Evolutionary conservation across 441 rosid species (phyloP), one percentile per base, ranked within the genome.

Genomic region (Euphorbia corollata): DNA sequence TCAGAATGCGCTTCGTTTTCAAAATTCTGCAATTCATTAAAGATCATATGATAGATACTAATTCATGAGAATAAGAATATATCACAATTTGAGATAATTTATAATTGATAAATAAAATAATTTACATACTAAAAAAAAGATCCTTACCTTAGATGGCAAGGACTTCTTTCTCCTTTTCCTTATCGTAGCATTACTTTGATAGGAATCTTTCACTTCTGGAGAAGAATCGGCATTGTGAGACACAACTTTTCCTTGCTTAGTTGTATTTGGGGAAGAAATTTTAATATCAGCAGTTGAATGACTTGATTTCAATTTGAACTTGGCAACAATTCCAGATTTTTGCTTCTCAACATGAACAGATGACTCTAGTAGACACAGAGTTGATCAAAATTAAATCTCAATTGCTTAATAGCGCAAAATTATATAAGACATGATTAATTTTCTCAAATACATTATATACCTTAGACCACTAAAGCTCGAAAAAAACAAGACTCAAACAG

Each of bases 261-360:
- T 71, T 67, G 78, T 68, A 72, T 73, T 84, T 53, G 73, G 63
- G 58, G 77, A 59, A 74, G 71, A 68, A 39, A 67, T 69, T 70
- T 84, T 83, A 68, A 81, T 78, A 71, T 81, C 80, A 67, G 83
- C 64, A 68, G 76, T 76, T 72, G 84, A 79, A 69, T 65, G 80
- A 69, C 64, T 75, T 74, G 78, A 83, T 72, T 81, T 85, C 69
- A 66, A 58, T 78, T 79, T 86, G 73, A 84, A 74, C 75, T 75
- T 83, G 47, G 77, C 77, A 75, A 81, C 67, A 50, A 64, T 82
- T 71, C 72, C 73, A 61, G 74, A 66, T 62, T 81, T 81, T 68
- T 79, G 90, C 78, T 83, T 91, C 81, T 84, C 86, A 66, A 79
- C 82, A 75, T 80, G 84, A 70, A 84, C 71, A 64, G 89, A 87